phyloP scores from a whole-genome alignment of 768 basidiomycete species.

The Mycena vulgaris region DNA sequence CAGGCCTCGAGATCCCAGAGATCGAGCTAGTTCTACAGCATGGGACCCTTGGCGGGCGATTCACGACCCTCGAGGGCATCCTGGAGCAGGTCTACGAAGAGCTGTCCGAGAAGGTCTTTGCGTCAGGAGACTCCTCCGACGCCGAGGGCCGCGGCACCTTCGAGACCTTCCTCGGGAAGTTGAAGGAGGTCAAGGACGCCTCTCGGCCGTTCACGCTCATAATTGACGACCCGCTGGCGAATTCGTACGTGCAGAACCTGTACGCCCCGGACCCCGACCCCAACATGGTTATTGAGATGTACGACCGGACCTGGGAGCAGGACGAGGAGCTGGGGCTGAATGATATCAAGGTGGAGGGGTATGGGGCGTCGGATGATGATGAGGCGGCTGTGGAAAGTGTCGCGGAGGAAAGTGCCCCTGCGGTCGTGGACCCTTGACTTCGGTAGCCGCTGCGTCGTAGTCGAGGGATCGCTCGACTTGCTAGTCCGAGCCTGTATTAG shows the following conservation, averaged over 20 bases:
- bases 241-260: constrained; percentile 96
- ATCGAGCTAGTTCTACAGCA: constrained; percentile 93
- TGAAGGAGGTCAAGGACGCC: constrained; percentile 87
- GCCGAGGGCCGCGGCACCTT: constrained; percentile 72
- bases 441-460: background rate
- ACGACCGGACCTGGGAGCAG: constrained; percentile 90
- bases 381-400: constrained; percentile 16
- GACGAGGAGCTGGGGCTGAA: constrained; percentile 96
- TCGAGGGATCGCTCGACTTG: background rate
- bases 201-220: constrained; percentile 90
- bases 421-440: background rate
- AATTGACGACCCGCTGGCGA: constrained; percentile 95
- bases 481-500: constrained; percentile 17
- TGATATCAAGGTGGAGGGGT: constrained; percentile 88
- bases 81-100: constrained; percentile 96
- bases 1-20: constrained; percentile 92
- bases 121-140: constrained; percentile 75
- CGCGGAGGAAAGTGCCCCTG: background rate
- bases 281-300: constrained; percentile 87
- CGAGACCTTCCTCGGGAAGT: constrained; percentile 78
- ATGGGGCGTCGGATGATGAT: constrained; percentile 57
- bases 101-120: constrained; percentile 89
- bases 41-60: constrained; percentile 96
- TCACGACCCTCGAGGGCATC: constrained; percentile 97
- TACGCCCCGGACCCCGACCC: constrained; percentile 98